Base-by-base conservation (phyloP, 164 flowering plant species). In the Akebia trifoliata region DNA sequence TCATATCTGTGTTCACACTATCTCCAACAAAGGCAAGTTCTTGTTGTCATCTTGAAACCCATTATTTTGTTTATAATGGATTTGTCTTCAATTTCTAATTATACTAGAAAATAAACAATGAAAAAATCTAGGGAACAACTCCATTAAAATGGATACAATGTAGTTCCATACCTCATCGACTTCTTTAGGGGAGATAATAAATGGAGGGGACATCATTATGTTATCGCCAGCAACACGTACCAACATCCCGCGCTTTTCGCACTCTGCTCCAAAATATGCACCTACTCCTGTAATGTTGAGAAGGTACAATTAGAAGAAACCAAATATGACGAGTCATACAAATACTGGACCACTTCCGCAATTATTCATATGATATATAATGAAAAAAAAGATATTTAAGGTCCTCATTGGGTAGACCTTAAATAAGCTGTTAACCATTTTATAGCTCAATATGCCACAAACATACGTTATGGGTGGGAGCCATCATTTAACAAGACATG, bases 181-280 rank as follows among this genome's bases (percentile, higher is more conserved):
- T 73, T 93, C 97, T 62, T 76, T 72, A 0, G 83, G 82, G 17
- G 79, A 38, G 14, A 93, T 82, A n/a, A 84, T 80, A 50, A 85
- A 76, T 8, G 99, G 95, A 17, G 99, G 99, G 57, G 83, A 87
- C 89, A 93, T 84, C 92, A 87, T 81, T 59, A 87, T 84, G 67
- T 56, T 78, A 61, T 93, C 99, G 34, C 99, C 99, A 1, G 96
- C 76, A 64, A 87, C 89, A 39, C 99, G 91, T 15, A 90, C 90
- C 59, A 93, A 56, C 97, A 93, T 80, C 22, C 99, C 99, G 10
- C 76, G 78, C 75, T 87, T 84, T 74, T 82, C 71, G 63, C 99
- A 93, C 62, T 85, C 79, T 54, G 82, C 85, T 67, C 97, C 97
- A 72, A 93, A 93, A 67, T 78, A 79, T 48, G 94, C 80, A 0